These are phyloP conservation scores for Amauroascus niger DNA, from an alignment of 2,329 filamentous ascomycete species.

Conservation along the genomic window DNA sequence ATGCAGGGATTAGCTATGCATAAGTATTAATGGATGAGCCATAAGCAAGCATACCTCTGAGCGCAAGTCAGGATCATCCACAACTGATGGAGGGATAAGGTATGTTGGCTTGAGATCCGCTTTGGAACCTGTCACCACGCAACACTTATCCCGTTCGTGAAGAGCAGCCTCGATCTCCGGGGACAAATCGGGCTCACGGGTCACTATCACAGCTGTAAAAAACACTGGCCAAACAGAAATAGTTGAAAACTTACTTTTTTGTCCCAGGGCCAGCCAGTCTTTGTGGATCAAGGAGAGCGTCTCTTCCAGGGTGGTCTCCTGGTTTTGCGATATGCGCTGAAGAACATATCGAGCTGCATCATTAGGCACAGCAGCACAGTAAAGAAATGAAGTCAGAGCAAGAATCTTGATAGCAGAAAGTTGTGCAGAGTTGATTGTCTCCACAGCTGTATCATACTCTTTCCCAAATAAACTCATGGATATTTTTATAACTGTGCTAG, in stretches of 20 bases:
- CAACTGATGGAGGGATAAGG: conserved; percentile 11
- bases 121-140: conserved; percentile 9
- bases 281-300: conserved; percentile 9
- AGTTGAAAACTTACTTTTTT: conserved; percentile 8
- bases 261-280: neutral
- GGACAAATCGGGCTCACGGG: conserved; percentile 1
- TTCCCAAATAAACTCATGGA: too few species aligned
- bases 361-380: neutral
- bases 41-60: conserved; percentile 5
- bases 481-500: too few species aligned
- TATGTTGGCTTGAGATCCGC: conserved; percentile 3
- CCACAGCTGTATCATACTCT: too few species aligned
- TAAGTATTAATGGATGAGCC: neutral
- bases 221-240: neutral
- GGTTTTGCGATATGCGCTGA: conserved; percentile 7
- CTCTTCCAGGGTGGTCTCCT: conserved; percentile 5
- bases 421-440: conserved; percentile 6
- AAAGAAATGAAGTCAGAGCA: neutral
- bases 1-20: neutral
- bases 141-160: conserved; percentile 12
- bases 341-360: conserved; percentile 9
- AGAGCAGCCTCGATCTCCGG: conserved; percentile 13
- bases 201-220: conserved; percentile 3
- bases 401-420: conserved; percentile 8
- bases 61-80: conserved; percentile 7